Evolutionary conservation across 108 stramenopile species (phyloP).

Genomic region (Fistulifera pelliculosa): DNA sequence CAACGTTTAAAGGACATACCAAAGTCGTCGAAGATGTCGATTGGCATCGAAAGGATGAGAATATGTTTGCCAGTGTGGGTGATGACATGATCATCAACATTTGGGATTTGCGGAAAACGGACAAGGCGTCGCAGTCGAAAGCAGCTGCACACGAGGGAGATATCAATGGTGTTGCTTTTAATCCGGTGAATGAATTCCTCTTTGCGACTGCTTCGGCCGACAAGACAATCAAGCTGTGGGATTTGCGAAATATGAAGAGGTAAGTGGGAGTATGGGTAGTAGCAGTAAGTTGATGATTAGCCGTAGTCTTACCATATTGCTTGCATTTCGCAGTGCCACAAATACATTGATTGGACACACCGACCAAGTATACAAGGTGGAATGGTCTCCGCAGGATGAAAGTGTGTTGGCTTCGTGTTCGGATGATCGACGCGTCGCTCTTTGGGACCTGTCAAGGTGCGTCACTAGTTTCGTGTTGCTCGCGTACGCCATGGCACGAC

Average conservation of each 20-base stretch:
- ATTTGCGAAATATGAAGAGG: constrained; percentile 87
- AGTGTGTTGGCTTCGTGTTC: constrained; percentile 81
- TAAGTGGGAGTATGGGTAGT: constrained; percentile 24
- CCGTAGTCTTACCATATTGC: too few relatives aligned
- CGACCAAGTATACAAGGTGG: constrained; percentile 82
- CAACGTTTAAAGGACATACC: constrained; percentile 67
- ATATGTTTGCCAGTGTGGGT: constrained; percentile 86
- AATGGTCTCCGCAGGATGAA: constrained; percentile 93
- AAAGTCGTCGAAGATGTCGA: constrained; percentile 93
- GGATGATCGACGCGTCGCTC: constrained; percentile 88
- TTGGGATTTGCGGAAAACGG: constrained; percentile 79
- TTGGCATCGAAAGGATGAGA: constrained; percentile 82
- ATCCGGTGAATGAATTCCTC: constrained; percentile 82
- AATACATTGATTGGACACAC: constrained; percentile 84
- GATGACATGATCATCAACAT: constrained; percentile 82
- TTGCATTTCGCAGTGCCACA: constrained; percentile 27
- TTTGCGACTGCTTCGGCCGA: constrained; percentile 88
- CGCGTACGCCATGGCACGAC: too few relatives aligned
- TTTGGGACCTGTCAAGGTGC: constrained; percentile 85
- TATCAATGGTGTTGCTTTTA: constrained; percentile 87
- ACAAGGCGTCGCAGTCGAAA: constrained; percentile 31
- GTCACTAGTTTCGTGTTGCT: too few relatives aligned
- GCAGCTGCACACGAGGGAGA: constrained; percentile 73
- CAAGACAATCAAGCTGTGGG: constrained; percentile 89
- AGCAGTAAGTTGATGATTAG: too few relatives aligned